Evolutionary conservation across 345 rosid species (phyloP), one percentile per base, ranked within the genome.

Genomic region (Tarenaya hassleriana): DNA sequence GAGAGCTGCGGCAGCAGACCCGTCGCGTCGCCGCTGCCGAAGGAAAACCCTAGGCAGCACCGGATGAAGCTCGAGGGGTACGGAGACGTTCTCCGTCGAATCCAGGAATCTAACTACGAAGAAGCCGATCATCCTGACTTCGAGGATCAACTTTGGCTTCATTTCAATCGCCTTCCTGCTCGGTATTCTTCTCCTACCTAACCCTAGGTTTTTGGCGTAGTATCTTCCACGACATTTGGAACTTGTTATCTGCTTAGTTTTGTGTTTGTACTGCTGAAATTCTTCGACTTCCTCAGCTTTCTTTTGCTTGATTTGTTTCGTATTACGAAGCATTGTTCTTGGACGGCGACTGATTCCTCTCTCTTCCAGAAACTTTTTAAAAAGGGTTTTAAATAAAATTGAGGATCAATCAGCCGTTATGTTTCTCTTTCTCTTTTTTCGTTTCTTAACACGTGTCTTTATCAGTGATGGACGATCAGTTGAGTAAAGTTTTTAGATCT

Each of bases 141-240:
- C 13, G 98, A 88, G 48, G 95, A 92, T 78, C 84, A 81, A 62
- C 96, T 92, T 33, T 92, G 96, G 95, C 81, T 83, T 57, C 98
- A 92, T 73, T 88, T 92, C 77, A 81, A 92, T 70, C 95, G 98
- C 44, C 80, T 92, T 24, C 98, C 98, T 59, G 90, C 96, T 59
- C 77, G 96, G 98, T 92, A 69, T 34, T 16, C 4, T 13, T 5
- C 21, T 18, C 18, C 7, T 10, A 8, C 29, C 29, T 24, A 5
- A n/a, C 47, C 55, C 43, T 70, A 11, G 21, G 5, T 21, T 50
- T 34, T 35, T 35, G 40, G 40, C n/a, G 40, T 35, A 35, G 4
- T 35, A 35, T 35, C 40, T 35, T 35, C 10, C n/a, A 35, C 10
- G 9, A n/a, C 40, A 2, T 24, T 35, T 35, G 40, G n/a, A 9